Percentiles rank a stretch among this genome's conserved stretches.
Conservation (phyloP, 2,329 filamentous ascomycete species). For the Nothophoma quercina region DNA sequence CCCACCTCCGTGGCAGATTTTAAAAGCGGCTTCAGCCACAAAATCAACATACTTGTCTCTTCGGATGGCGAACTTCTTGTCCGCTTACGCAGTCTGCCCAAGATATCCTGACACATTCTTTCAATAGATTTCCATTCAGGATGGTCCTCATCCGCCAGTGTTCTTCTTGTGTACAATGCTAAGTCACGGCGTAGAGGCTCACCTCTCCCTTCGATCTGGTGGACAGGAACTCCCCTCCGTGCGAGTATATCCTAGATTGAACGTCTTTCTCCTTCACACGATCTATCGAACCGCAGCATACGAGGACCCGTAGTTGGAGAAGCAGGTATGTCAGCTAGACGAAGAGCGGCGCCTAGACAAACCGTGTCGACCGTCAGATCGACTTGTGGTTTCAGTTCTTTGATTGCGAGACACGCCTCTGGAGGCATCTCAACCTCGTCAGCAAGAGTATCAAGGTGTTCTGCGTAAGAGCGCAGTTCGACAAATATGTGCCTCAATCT, state of each 20-base stretch:
- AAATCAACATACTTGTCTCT: too few relatives aligned
- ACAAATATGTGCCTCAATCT: neutral
- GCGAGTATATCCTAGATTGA: neutral
- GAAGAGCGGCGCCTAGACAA: neutral
- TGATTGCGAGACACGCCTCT: neutral
- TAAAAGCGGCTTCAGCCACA: too few relatives aligned
- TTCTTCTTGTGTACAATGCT: too few relatives aligned
- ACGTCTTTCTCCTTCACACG: neutral
- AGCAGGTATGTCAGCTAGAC: neutral
- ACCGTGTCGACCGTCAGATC: neutral
- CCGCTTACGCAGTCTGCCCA: too few relatives aligned
- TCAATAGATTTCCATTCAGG: too few relatives aligned
- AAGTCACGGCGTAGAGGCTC: too few relatives aligned
- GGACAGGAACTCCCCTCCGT: neutral
- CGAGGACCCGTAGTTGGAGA: neutral
- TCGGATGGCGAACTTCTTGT: too few relatives aligned
- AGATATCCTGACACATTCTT: too few relatives aligned
- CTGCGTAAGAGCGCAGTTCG: neutral
- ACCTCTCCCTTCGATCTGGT: too few relatives aligned
- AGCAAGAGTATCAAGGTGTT: neutral
- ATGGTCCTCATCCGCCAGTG: too few relatives aligned
- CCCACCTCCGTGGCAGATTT: neutral
- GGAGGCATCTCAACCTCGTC: neutral
- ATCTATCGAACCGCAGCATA: neutral
- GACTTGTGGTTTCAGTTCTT: neutral